phyloP scores from a whole-genome alignment of 495 filamentous ascomycete genomes.

The Aspergillus hancockii region DNA sequence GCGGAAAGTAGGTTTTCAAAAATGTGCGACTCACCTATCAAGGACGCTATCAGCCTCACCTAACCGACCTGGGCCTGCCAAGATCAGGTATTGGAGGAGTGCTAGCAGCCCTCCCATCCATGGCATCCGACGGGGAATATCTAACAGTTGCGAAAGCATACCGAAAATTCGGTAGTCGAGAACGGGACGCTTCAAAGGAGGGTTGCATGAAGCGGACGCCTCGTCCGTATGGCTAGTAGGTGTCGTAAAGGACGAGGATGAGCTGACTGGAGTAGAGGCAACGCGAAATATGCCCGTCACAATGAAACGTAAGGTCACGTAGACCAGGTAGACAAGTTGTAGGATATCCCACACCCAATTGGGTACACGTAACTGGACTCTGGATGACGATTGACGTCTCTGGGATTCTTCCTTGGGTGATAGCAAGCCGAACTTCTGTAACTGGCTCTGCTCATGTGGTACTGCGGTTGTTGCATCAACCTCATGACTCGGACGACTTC shows the following conservation, averaged over 20 bases:
- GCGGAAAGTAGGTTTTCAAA: constrained; percentile 25
- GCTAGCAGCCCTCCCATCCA: constrained; percentile 75
- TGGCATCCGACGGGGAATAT: constrained; percentile 77
- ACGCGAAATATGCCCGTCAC: constrained; percentile 50
- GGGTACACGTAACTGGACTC: constrained; percentile 33
- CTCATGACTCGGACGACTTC: constrained; percentile 25
- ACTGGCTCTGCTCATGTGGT: constrained; percentile 31
- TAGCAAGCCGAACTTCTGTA: constrained; percentile 52
- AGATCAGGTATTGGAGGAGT: constrained; percentile 68
- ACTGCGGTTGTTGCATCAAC: constrained; percentile 23
- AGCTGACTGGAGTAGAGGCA: constrained; percentile 32
- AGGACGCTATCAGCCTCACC: constrained; percentile 74
- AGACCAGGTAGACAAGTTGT: constrained; percentile 66
- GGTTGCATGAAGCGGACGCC: constrained; percentile 50
- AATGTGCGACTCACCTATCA: constrained; percentile 76
- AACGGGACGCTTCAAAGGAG: constrained; percentile 62
- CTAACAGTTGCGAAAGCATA: constrained; percentile 66
- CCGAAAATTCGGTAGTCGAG: constrained; percentile 72
- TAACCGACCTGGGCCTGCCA: constrained; percentile 71
- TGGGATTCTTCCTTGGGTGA: constrained; percentile 30
- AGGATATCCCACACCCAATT: constrained; percentile 67
- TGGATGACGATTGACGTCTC: constrained; percentile 17
- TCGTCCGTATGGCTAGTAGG: constrained; percentile 21
- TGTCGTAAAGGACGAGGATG: constrained; percentile 29
- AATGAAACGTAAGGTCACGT: constrained; percentile 64